phyloP scores from a whole-genome alignment of 140 eudicot genomes.

The Erigeron philadelphicus region DNA sequence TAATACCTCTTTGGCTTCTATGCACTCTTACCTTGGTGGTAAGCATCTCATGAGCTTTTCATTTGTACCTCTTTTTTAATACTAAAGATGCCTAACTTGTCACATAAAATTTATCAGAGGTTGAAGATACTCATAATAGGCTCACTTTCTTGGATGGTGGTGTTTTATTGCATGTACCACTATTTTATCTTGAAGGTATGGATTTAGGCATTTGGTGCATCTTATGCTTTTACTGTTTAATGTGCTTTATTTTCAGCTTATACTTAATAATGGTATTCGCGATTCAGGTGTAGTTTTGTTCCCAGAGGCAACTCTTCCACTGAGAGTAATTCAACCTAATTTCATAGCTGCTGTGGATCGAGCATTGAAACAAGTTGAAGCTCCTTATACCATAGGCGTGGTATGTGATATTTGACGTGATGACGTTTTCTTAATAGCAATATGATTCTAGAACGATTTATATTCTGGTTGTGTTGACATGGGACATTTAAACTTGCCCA shows the following conservation, averaged over 20 bases:
- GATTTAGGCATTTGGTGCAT: background rate
- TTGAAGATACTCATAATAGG: conserved; percentile 80
- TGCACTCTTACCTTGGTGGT: conserved; percentile 95
- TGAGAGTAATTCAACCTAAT: conserved; percentile 62
- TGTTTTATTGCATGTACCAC: conserved; percentile 55
- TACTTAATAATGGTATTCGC: conserved; percentile 10
- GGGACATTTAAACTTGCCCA: conserved; percentile 22
- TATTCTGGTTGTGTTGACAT: conserved; percentile 1
- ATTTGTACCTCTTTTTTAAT: background rate
- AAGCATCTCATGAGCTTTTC: conserved; percentile 20
- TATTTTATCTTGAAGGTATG: conserved; percentile 83
- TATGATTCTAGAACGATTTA: background rate
- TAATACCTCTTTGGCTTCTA: conserved; percentile 63
- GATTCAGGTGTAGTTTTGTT: conserved; percentile 78
- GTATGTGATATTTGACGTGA: conserved; percentile 39
- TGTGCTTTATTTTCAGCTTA: conserved; percentile 6
- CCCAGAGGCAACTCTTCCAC: conserved; percentile 88
- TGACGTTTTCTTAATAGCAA: background rate
- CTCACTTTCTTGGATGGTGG: conserved; percentile 77
- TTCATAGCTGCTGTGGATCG: conserved; percentile 69
- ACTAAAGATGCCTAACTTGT: conserved; percentile 18
- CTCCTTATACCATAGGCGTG: conserved; percentile 72
- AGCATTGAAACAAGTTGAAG: conserved; percentile 64
- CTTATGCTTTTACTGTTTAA: background rate
- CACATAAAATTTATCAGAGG: conserved; percentile 45